Base-by-base conservation (phyloP, 768 basidiomycete genomes). In the Suillus discolor region DNA sequence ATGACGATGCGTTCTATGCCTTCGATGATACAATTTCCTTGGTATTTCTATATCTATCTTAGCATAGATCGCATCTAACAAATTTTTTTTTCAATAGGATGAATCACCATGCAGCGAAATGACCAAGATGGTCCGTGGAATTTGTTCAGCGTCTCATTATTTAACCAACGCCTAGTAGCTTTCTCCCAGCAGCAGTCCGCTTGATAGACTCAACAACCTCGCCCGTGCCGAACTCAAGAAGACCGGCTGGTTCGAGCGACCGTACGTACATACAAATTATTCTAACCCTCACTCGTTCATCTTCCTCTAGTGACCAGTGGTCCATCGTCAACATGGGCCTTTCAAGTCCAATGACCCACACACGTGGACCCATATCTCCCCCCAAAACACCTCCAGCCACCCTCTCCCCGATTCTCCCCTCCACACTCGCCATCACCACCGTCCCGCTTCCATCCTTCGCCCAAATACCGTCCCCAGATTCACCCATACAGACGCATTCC, bases 231-330 rank as follows among this genome's bases (percentile, higher is more conserved):
- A 75, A 34, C 49, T 75, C 11, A 77, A 75, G 67, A 77, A 71
- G 51, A 68, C 72, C 5, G 75, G 75, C 25, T 75, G 74, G 74
- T 66, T 75, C 6, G 74, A 75, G 67, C 73, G 75, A 69, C 47
- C 36, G 74, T 75, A 59, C 8, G 74, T 59, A 66, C 18, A 3
- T 11, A 13, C 0, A 16, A 1, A 11, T 0, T 1, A 3, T 34
- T 5, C 20, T 7, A 13, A 7, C 7, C 11, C 25, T 39, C 3
- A 39, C 28, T 61, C 16, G 20, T 25, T n/a, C 31, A n/a, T 20
- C n/a, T 64, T 11, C 18, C 2, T 57, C 28, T 39, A 75, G 75
- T 13, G 74, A 77, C 67, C 71, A 73, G 49, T 75, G 74, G 74
- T 65, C 71, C 1, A 61, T 74, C 31, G 71, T 75, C 34, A 68